Evolutionary conservation across 805 yeast species (phyloP), one percentile per base, ranked within the genome.

Genomic region (Ascoidea asiatica): DNA sequence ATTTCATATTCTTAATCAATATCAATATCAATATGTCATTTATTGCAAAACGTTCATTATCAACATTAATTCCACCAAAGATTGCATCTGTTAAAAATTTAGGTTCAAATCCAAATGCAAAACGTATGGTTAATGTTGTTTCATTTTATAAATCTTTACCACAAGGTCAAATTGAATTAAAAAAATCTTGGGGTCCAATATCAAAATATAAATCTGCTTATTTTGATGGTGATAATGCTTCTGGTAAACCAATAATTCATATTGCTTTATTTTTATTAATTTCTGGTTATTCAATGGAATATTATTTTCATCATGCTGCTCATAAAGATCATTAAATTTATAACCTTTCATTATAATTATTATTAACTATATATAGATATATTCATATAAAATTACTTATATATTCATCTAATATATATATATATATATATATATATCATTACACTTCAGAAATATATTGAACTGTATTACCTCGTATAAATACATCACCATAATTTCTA

Each of bases 61-160:
- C 97, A 53, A 83, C 97, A 60, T 75, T 90, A 72, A 89, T 90
- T 62, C 98, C 98, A 57, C 98, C 98, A 65, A 90, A 90, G 90
- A 81, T 90, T 62, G 97, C 96, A 46, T 88, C 97, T 51, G 92
- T 95, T 41, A 76, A 81, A 82, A 89, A 87, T 82, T 73, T 92
- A 55, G 95, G 95, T 48, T 76, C 95, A 50, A 87, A 88, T 70
- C 96, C 97, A 60, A 83, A 90, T 58, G 97, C 97, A 57, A 86
- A 87, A 77, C 86, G 95, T 72, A 86, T 92, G 81, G 81, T 86
- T 54, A 84, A 85, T 65, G 95, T 90, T 58, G 97, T 90, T 58
- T 74, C 85, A 52, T 89, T 92, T 78, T 90, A 90, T 83, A 85
- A 90, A 72, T 80, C 87, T 56, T 78, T 90, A 58, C 98, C 98